A percentile compares a stretch with the other conserved stretches of the same genome.
These are phyloP conservation scores for Colletotrichum sp. DNA, from an alignment of 2,329 filamentous ascomycete species.

Conservation along the genomic window DNA sequence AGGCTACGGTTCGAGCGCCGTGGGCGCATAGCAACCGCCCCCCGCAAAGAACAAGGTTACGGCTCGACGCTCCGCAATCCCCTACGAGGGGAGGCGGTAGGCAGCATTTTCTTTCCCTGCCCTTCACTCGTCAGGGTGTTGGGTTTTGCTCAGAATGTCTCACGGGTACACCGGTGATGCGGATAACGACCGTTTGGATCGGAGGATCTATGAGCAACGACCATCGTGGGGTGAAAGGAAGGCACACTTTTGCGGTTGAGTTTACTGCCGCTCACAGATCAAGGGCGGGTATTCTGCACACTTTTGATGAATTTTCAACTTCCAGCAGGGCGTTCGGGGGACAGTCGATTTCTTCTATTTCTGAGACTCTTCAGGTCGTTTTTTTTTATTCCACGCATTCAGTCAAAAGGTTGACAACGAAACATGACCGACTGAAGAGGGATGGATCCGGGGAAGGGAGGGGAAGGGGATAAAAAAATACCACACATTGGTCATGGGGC, in stretches of 20 bases:
- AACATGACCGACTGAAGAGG: slow-evolving; percentile 19
- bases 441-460: background rate
- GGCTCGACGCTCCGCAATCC: background rate
- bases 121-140: background rate
- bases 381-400: slow-evolving; percentile 4
- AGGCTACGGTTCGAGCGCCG: slow-evolving; percentile 64
- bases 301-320: slow-evolving; percentile 18
- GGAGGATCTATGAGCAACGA: slow-evolving; percentile 4
- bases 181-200: background rate
- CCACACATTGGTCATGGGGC: slow-evolving; percentile 12
- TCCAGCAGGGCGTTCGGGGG: slow-evolving; percentile 20
- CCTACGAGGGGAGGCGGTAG: background rate
- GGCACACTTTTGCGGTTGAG: background rate
- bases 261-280: background rate
- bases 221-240: background rate
- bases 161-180: background rate
- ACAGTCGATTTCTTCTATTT: background rate
- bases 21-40: slow-evolving; percentile 49
- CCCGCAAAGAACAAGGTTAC: background rate
- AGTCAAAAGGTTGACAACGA: slow-evolving; percentile 18
- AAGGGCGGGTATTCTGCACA: slow-evolving; percentile 5
- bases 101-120: background rate
- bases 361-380: background rate
- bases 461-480: slow-evolving; percentile 13
- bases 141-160: slow-evolving; percentile 1